Percentiles rank a stretch among this genome's conserved stretches.
Conservation (phyloP, 495 filamentous ascomycete species). For the Penicillium canariense region DNA sequence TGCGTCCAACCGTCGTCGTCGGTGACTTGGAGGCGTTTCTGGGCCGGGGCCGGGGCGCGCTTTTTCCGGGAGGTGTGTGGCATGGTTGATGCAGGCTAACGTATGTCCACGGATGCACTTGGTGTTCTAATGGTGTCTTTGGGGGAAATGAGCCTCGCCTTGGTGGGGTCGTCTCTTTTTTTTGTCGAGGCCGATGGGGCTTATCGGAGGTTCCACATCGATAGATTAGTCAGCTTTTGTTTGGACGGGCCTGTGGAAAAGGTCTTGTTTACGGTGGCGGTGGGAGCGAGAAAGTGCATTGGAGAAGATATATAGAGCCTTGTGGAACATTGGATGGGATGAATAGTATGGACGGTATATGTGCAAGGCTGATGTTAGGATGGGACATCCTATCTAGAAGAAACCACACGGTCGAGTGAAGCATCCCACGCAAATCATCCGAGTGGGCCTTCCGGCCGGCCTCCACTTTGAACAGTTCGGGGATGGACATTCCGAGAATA, state of each 20-base stretch:
- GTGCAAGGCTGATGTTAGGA: too few relatives aligned
- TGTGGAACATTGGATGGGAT: too few relatives aligned
- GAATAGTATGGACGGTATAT: too few relatives aligned
- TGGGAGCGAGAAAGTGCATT: too few relatives aligned
- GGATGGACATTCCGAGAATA: not conserved
- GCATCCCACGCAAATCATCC: not conserved
- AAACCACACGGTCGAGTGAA: not conserved
- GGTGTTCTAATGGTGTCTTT: too few relatives aligned
- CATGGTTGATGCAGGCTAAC: too few relatives aligned
- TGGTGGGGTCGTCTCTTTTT: not conserved
- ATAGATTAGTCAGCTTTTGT: not conserved
- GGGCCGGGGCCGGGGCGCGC: conserved; percentile 18
- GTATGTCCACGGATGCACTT: too few relatives aligned
- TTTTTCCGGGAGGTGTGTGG: conserved; percentile 49
- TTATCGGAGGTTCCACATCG: not conserved
- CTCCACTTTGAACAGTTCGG: not conserved
- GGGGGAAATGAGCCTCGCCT: not conserved
- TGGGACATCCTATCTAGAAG: too few relatives aligned
- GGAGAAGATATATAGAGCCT: too few relatives aligned
- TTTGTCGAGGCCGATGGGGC: not conserved
- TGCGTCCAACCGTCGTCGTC: conserved; percentile 58
- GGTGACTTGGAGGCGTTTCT: conserved; percentile 48
- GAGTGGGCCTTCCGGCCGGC: not conserved
- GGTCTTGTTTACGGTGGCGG: too few relatives aligned
- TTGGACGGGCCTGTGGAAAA: too few relatives aligned